Evolutionary conservation across 2,329 filamentous ascomycete genomes (phyloP), one percentile per base, ranked within the genome.

Genomic region (Sporothrix euskadiensis): DNA sequence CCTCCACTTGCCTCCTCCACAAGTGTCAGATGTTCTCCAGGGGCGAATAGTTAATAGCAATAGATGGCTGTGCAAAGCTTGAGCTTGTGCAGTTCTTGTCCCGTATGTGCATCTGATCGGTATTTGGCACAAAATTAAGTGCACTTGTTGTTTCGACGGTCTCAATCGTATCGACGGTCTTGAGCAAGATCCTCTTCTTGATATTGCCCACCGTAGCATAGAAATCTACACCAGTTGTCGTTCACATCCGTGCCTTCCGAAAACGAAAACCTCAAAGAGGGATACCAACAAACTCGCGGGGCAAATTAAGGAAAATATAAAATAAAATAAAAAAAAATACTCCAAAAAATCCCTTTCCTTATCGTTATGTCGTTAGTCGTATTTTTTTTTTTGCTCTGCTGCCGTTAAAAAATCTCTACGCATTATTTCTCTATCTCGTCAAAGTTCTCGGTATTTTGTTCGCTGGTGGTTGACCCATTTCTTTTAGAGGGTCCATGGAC

Each of bases 381-480:
- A n/a, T 61, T 61, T 61, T 61, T 63, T 41, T 41, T 16, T 22
- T 10, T 4, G 16, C 26, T 32, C 14, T 12, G 14, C 35, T 26
- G 19, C 22, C 47, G 16, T n/a, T 4, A 56, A 26, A 44, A 65
- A 57, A 32, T 5, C 14, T 5, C 5, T 6, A n/a, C n/a, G n/a
- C n/a, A n/a, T n/a, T n/a, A n/a, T 19, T n/a, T 52, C 35, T n/a
- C 16, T 16, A 12, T 56, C 66, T 69, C 66, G 66, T 35, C 32
- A 39, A 56, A 69, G 66, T 10, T 69, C 47, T 69, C 66, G 66
- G 66, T 22, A 54, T 52, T 54, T 56, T 69, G 47, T 39, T 69
- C 66, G 66, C 30, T 69, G 19, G 30, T 54, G 30, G 52, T 70
- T 54, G 26, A 14, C 44, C 66, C 30, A 14, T 49, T 4, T 22